phyloP scores from a whole-genome alignment of 2,329 filamentous ascomycete genomes.

The Colletotrichum navitas region DNA sequence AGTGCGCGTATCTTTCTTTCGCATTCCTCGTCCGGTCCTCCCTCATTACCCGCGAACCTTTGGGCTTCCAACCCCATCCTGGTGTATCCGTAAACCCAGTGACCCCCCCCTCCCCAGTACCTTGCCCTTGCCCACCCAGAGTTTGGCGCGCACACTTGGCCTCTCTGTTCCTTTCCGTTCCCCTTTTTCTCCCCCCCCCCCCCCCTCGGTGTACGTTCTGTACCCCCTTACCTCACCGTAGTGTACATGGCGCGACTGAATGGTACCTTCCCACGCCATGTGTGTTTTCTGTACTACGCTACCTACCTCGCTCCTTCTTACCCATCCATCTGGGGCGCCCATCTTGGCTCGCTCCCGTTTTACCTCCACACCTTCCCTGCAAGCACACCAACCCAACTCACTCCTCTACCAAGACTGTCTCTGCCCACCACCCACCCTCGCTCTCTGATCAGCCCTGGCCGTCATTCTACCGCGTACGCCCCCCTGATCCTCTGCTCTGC shows the following conservation, averaged over 20 bases:
- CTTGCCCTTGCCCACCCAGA: neutral
- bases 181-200: neutral
- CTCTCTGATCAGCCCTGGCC: slow-evolving; percentile 16
- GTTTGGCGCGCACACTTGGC: neutral
- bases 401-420: neutral
- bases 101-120: no score
- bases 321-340: slow-evolving; percentile 36
- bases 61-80: slow-evolving; percentile 9
- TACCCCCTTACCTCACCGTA: slow-evolving; percentile 1
- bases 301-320: neutral
- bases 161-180: neutral
- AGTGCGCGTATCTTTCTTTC: slow-evolving; percentile 18
- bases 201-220: neutral
- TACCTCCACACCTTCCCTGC: slow-evolving; percentile 38
- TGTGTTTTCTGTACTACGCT: neutral
- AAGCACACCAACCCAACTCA: slow-evolving; percentile 17
- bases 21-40: slow-evolving; percentile 19
- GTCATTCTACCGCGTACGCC: slow-evolving; percentile 7
- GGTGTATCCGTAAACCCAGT: neutral
- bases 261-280: slow-evolving; percentile 10
- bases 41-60: slow-evolving; percentile 20
- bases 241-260: neutral
- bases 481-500: slow-evolving; percentile 5
- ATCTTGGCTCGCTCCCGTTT: slow-evolving; percentile 42
- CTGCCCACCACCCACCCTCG: neutral